Percentiles rank a stretch among this genome's conserved stretches.
phyloP scores from a whole-genome alignment of 495 filamentous ascomycete species.

The Aspergillus leporis region DNA sequence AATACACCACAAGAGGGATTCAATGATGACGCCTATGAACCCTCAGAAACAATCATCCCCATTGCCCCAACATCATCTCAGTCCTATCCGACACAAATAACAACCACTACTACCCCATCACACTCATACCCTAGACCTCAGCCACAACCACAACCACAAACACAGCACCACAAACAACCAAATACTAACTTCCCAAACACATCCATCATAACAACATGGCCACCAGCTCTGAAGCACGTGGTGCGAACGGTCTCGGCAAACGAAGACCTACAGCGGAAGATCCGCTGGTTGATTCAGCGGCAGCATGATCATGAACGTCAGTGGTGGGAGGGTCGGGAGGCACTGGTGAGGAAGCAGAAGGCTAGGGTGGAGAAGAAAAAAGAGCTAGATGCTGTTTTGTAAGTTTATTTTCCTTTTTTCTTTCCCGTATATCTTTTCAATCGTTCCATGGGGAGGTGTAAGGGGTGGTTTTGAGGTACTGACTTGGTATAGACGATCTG shows the following conservation, averaged over 20 bases:
- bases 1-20: slow-evolving; percentile 9
- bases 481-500: slow-evolving; percentile 34
- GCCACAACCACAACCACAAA: slow-evolving; percentile 11
- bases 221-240: slow-evolving; percentile 59
- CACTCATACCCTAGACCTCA: slow-evolving; percentile 15
- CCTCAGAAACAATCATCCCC: slow-evolving; percentile 19
- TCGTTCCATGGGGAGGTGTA: neutral
- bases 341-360: slow-evolving; percentile 51
- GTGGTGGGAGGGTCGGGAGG: slow-evolving; percentile 60
- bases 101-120: slow-evolving; percentile 13
- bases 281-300: slow-evolving; percentile 57
- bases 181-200: slow-evolving; percentile 34
- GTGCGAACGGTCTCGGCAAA: slow-evolving; percentile 57
- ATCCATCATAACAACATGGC: slow-evolving; percentile 66
- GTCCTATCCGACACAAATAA: neutral
- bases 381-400: slow-evolving; percentile 54
- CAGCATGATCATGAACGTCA: slow-evolving; percentile 65
- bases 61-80: neutral
- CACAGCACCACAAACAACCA: slow-evolving; percentile 10
- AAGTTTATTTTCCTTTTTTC: slow-evolving; percentile 14
- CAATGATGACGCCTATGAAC: slow-evolving; percentile 29
- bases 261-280: slow-evolving; percentile 41
- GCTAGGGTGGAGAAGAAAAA: slow-evolving; percentile 50
- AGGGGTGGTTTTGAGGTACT: neutral
- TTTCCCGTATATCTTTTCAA: neutral